phyloP scores from a whole-genome alignment of 371 early-diverging fungal genomes.

The Dinochytrium kinnereticum region DNA sequence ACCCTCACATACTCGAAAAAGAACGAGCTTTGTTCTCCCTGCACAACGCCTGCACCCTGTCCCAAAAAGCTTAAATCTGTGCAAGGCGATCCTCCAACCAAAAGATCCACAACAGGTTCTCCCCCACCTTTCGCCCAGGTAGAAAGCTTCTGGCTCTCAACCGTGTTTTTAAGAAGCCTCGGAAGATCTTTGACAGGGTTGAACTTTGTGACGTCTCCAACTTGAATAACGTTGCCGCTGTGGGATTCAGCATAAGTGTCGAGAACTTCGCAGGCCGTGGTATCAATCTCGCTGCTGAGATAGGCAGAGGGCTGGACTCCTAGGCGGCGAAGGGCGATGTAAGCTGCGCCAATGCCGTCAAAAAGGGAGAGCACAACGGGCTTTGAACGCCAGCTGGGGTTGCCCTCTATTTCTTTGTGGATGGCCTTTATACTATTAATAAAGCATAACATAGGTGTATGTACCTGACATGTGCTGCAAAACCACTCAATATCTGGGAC shows the following conservation, averaged over 20 bases:
- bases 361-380: constrained; percentile 21
- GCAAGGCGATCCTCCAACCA: constrained; percentile 22
- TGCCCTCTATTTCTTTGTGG: background rate
- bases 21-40: constrained; percentile 10
- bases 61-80: constrained; percentile 22
- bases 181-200: background rate
- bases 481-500: constrained; percentile 7
- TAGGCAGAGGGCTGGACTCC: constrained; percentile 14
- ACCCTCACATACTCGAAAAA: constrained; percentile 22
- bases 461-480: constrained; percentile 12
- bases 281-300: constrained; percentile 19
- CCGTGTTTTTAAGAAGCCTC: background rate
- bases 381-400: constrained; percentile 13
- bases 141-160: background rate
- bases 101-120: constrained; percentile 8
- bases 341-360: constrained; percentile 23
- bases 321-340: constrained; percentile 19
- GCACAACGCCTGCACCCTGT: constrained; percentile 18
- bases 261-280: constrained; percentile 9
- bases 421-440: background rate
- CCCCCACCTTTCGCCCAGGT: background rate
- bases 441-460: background rate
- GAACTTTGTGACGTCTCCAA: constrained; percentile 11
- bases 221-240: constrained; percentile 14
- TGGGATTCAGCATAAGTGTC: constrained; percentile 13